phyloP scores from a whole-genome alignment of 2,329 filamentous ascomycete species.

The Fusarium pseudoanthophilum region DNA sequence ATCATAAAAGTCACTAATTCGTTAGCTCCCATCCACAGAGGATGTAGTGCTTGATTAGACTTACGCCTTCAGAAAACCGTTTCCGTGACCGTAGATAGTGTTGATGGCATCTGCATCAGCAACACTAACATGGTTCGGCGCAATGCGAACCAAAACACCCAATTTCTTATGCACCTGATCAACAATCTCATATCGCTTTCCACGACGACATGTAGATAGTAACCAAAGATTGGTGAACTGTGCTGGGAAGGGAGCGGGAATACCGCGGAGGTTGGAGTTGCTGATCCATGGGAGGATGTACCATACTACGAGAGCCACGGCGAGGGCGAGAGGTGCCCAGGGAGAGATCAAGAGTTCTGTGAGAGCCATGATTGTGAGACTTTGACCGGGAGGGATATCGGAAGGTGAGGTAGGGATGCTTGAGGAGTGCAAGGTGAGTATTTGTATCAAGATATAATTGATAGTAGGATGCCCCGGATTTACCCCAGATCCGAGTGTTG shows the following conservation, averaged over 20 bases:
- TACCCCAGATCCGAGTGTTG: slow-evolving; percentile 9
- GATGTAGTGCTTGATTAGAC: too few species aligned
- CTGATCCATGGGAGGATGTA: slow-evolving; percentile 59
- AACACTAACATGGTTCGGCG: slow-evolving; percentile 85
- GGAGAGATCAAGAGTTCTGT: slow-evolving; percentile 31
- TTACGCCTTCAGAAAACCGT: slow-evolving; percentile 77
- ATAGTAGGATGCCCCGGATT: slow-evolving; percentile 4
- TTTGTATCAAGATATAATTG: neutral
- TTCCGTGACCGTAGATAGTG: slow-evolving; percentile 81
- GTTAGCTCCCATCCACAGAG: too few species aligned
- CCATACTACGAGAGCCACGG: slow-evolving; percentile 21
- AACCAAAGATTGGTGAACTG: slow-evolving; percentile 85
- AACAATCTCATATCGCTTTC: slow-evolving; percentile 71
- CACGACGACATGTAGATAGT: slow-evolving; percentile 71
- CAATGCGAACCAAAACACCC: slow-evolving; percentile 82
- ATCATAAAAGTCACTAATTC: slow-evolving; percentile 81
- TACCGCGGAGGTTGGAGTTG: slow-evolving; percentile 58
- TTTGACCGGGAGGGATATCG: neutral
- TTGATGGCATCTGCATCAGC: slow-evolving; percentile 82
- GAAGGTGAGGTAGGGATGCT: fast-evolving
- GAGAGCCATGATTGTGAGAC: slow-evolving; percentile 27
- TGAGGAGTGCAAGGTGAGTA: neutral
- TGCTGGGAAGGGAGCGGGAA: slow-evolving; percentile 72
- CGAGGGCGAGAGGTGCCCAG: slow-evolving; percentile 31
- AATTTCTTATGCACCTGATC: slow-evolving; percentile 78